phyloP scores from a whole-genome alignment of 2,329 filamentous ascomycete species.

The Colletotrichum siamense region DNA sequence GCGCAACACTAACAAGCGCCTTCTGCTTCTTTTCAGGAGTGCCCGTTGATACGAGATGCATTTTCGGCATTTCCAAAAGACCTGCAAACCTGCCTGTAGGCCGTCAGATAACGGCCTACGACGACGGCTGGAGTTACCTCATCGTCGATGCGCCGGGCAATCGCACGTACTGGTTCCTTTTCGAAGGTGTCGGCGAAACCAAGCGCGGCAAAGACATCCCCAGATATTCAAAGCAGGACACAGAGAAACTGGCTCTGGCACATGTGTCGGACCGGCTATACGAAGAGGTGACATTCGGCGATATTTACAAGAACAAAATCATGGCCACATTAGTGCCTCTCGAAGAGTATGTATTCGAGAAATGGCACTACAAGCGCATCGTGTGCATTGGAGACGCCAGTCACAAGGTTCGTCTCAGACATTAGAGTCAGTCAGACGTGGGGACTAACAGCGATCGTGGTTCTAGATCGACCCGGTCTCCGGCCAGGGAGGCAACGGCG shows the following conservation, averaged over 20 bases:
- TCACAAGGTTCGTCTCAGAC: constrained; percentile 37
- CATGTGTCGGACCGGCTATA: constrained; percentile 25
- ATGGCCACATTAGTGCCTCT: constrained; percentile 29
- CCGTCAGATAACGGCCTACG: neutral
- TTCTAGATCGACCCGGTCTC: constrained; percentile 27
- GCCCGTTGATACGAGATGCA: constrained; percentile 27
- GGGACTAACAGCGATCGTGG: neutral
- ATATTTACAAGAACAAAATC: constrained; percentile 32
- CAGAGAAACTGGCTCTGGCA: constrained; percentile 28
- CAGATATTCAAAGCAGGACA: constrained; percentile 34
- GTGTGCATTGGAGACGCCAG: constrained; percentile 45
- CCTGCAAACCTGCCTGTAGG: neutral
- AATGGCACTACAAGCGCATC: constrained; percentile 43
- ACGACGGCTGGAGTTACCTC: constrained; percentile 28
- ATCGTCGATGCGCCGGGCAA: constrained; percentile 33
- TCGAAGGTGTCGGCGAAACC: constrained; percentile 31
- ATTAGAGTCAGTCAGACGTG: neutral
- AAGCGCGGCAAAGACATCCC: constrained; percentile 36
- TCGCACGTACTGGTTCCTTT: constrained; percentile 41
- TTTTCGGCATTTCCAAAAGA: constrained; percentile 40
- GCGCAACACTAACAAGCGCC: fast-evolving
- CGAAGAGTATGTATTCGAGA: constrained; percentile 38
- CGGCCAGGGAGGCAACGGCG: constrained; percentile 29
- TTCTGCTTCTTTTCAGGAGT: neutral
- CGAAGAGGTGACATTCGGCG: constrained; percentile 30